These are phyloP conservation scores for Vigna nakashimae DNA, from an alignment of 306 rosid species.

Conservation along the genomic window DNA sequence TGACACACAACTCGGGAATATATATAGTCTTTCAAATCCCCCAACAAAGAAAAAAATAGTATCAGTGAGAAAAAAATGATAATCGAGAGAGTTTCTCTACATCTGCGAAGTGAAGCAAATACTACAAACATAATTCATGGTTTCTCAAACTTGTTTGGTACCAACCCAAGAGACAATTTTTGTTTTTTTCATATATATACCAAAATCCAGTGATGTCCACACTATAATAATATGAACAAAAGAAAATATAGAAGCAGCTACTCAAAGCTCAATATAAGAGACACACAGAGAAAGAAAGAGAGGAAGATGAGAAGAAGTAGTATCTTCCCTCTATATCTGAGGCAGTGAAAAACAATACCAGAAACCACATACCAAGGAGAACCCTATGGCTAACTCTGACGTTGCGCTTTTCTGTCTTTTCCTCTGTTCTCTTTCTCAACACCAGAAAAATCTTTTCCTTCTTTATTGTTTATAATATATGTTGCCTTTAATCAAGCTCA, in stretches of 20 bases:
- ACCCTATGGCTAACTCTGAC: conserved; percentile 90
- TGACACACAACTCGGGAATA: neutral
- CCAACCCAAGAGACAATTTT: conserved; percentile 79
- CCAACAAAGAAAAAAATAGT: neutral
- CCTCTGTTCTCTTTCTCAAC: conserved; percentile 65
- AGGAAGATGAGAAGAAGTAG: conserved; percentile 48
- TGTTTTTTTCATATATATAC: conserved; percentile 32
- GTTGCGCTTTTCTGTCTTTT: conserved; percentile 93
- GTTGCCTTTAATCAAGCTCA: conserved; percentile 31
- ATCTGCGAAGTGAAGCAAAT: conserved; percentile 41
- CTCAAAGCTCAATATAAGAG: conserved; percentile 27
- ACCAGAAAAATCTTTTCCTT: conserved; percentile 25
- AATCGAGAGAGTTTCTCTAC: conserved; percentile 7
- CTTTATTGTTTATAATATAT: conserved; percentile 8
- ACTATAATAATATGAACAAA: conserved; percentile 63
- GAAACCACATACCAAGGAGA: conserved; percentile 60
- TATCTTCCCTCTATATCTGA: conserved; percentile 45
- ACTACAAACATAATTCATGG: conserved; percentile 36
- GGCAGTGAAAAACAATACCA: conserved; percentile 40
- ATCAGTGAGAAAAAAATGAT: neutral
- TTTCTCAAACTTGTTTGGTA: conserved; percentile 66
- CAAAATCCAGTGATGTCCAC: conserved; percentile 64
- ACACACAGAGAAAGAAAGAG: neutral
- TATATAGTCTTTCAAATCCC: conserved; percentile 4
- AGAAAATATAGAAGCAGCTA: conserved; percentile 32